phyloP scores from a whole-genome alignment of 2,329 filamentous ascomycete species.

The Colletotrichum sp. region DNA sequence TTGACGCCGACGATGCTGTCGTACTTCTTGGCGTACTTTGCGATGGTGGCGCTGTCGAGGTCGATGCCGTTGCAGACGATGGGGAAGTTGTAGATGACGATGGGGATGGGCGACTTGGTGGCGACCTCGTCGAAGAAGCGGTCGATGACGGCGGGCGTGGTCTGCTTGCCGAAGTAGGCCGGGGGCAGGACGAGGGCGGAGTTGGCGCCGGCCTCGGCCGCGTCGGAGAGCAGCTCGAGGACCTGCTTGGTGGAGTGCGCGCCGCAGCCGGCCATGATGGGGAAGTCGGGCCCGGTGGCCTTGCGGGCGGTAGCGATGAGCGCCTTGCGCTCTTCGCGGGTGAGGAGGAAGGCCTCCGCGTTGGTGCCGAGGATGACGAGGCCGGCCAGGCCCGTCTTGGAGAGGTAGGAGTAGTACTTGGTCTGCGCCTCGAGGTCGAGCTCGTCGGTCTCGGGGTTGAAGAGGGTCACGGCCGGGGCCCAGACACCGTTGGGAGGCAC shows the following conservation, averaged over 20 bases:
- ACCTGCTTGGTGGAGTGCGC: constrained; percentile 70
- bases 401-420: constrained; percentile 57
- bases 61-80: constrained; percentile 72
- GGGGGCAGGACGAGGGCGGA: constrained; percentile 67
- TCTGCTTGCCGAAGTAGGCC: constrained; percentile 70
- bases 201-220: constrained; percentile 63
- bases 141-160: constrained; percentile 60
- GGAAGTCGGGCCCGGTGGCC: constrained; percentile 57
- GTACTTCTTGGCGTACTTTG: constrained; percentile 51
- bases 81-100: constrained; percentile 74
- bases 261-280: constrained; percentile 68
- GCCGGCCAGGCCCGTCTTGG: constrained; percentile 52
- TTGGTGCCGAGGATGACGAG: constrained; percentile 61
- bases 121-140: constrained; percentile 66
- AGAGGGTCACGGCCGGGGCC: constrained; percentile 60
- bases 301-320: constrained; percentile 61
- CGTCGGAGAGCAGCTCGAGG: constrained; percentile 63
- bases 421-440: constrained; percentile 52
- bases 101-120: constrained; percentile 54
- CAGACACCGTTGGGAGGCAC: constrained; percentile 45
- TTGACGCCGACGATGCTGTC: constrained; percentile 68
- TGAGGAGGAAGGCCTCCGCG: constrained; percentile 61
- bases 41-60: constrained; percentile 68
- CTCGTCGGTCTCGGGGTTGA: constrained; percentile 52
- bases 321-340: constrained; percentile 61